These are phyloP conservation scores for Cymbopogon citratus DNA, from an alignment of 176 grass and related monocot species.

Conservation along the genomic window DNA sequence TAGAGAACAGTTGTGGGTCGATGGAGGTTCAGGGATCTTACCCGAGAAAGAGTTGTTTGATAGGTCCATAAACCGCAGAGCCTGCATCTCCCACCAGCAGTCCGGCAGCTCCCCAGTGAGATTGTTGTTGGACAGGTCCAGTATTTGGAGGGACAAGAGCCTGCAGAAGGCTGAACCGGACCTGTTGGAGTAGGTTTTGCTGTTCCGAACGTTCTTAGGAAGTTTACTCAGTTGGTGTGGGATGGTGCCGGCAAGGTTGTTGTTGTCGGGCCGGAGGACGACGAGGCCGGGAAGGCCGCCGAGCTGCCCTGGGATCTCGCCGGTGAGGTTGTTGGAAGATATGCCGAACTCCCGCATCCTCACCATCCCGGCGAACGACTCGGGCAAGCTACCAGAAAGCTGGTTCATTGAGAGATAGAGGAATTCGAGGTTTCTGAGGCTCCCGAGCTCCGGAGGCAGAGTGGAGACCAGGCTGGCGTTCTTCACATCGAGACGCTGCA, in stretches of 20 bases:
- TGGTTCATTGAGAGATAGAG: background rate
- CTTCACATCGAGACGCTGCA: background rate
- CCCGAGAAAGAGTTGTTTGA: conserved; percentile 52
- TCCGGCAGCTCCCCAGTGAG: conserved; percentile 38
- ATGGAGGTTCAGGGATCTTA: conserved; percentile 21
- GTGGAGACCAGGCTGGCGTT: background rate
- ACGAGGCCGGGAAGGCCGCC: too few species aligned
- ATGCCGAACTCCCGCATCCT: conserved; percentile 44
- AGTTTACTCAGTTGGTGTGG: too few species aligned
- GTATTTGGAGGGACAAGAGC: too few species aligned
- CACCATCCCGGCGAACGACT: conserved; percentile 30
- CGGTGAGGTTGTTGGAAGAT: conserved; percentile 35
- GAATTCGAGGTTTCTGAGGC: background rate
- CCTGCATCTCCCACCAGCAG: conserved; percentile 44
- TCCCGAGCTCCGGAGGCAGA: background rate
- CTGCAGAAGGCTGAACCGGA: too few species aligned
- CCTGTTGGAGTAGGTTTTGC: too few species aligned
- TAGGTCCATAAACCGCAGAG: conserved; percentile 46
- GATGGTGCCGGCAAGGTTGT: background rate
- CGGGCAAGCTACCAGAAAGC: conserved; percentile 25
- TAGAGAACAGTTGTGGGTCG: conserved; percentile 24
- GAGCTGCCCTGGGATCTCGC: conserved; percentile 4
- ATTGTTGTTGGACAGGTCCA: conserved; percentile 32
- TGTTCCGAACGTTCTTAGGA: too few species aligned
- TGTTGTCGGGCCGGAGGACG: too few species aligned